Percentiles rank a stretch among this genome's conserved stretches.
phyloP scores from a whole-genome alignment of 139 green algal genomes.

The Chlorella sp. region DNA sequence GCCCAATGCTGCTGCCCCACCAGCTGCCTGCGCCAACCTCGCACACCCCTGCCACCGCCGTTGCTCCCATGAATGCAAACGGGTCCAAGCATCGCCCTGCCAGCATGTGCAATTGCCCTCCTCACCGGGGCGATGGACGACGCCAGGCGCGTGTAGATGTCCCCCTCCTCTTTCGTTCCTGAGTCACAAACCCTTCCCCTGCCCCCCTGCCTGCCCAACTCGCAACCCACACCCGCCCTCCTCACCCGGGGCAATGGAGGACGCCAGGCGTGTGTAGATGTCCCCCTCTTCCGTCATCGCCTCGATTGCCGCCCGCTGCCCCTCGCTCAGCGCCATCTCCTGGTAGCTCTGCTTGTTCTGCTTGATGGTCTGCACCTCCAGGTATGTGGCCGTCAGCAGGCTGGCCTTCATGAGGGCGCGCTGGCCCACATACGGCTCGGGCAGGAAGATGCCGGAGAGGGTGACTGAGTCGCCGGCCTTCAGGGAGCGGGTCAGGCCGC shows the following conservation, averaged over 20 bases:
- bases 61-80: no score
- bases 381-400: constrained; percentile 90
- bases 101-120: no score
- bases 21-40: neutral
- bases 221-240: no score
- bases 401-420: constrained; percentile 59
- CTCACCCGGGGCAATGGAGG: constrained; percentile 79
- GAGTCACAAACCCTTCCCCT: no score
- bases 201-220: no score
- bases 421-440: constrained; percentile 83
- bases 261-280: constrained; percentile 83
- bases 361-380: constrained; percentile 81
- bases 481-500: constrained; percentile 85
- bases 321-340: constrained; percentile 54
- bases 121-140: neutral
- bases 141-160: constrained; percentile 75
- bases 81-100: no score
- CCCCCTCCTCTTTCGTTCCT: constrained; percentile 58
- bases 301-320: constrained; percentile 62
- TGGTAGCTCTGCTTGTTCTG: constrained; percentile 87
- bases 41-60: no score
- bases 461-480: constrained; percentile 89
- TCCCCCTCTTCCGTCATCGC: constrained; percentile 62
- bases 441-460: constrained; percentile 93
- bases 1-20: no score